Percentiles rank a stretch among this genome's conserved stretches.
Evolutionary conservation across 140 eudicot genomes (phyloP).

Genomic region (Artemisia princeps): DNA sequence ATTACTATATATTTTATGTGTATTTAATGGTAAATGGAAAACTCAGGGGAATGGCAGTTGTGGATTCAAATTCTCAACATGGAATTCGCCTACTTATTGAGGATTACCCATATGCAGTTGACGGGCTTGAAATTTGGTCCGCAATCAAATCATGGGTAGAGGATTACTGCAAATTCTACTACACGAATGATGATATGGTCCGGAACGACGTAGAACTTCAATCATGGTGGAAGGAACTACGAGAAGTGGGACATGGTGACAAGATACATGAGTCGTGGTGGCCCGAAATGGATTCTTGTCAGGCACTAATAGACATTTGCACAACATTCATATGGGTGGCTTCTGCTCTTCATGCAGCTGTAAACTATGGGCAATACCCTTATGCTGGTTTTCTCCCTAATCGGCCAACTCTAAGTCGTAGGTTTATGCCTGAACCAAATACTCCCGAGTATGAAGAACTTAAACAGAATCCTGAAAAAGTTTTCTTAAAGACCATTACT

Average conservation of each 20-base stretch:
- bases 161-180: constrained; percentile 53
- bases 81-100: constrained; percentile 53
- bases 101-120: constrained; percentile 75
- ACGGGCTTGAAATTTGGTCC: constrained; percentile 70
- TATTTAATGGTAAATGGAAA: too few species aligned
- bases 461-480: constrained; percentile 38
- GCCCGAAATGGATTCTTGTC: constrained; percentile 46
- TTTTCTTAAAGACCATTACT: constrained; percentile 47
- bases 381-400: constrained; percentile 66
- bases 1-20: background rate
- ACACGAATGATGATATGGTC: constrained; percentile 36
- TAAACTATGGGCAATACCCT: constrained; percentile 69
- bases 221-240: constrained; percentile 68
- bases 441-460: constrained; percentile 62
- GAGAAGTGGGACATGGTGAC: constrained; percentile 67
- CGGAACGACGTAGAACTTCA: constrained; percentile 57
- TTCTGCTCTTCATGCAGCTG: constrained; percentile 79
- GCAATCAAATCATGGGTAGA: constrained; percentile 67
- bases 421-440: constrained; percentile 53
- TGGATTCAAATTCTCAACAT: constrained; percentile 44
- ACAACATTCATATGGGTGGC: constrained; percentile 69
- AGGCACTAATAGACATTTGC: constrained; percentile 39
- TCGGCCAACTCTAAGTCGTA: constrained; percentile 55
- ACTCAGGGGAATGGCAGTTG: constrained; percentile 71
- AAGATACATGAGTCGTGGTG: constrained; percentile 59